Evolutionary conservation across 2,329 filamentous ascomycete species (phyloP).

Genomic region (Aspergillus oerlinghausenensis): DNA sequence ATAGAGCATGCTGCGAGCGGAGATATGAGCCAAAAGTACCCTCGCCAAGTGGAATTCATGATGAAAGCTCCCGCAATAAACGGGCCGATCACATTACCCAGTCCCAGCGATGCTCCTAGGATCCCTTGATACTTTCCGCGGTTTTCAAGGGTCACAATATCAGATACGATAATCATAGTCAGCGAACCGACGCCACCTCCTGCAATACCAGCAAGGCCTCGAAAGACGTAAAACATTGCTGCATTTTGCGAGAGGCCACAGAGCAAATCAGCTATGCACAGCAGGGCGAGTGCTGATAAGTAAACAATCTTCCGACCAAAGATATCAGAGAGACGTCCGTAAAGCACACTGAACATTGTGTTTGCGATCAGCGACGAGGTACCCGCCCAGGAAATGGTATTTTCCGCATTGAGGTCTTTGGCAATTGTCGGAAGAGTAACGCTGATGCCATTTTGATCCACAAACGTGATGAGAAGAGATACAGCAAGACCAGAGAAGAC

Average conservation of each 20-base stretch:
- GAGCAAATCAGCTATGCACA: conserved; percentile 55
- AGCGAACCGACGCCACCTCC: conserved; percentile 58
- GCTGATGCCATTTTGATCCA: conserved; percentile 56
- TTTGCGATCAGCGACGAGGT: conserved; percentile 65
- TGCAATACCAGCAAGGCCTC: conserved; percentile 58
- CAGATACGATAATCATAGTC: conserved; percentile 59
- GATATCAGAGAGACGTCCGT: conserved; percentile 59
- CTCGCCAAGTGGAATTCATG: conserved; percentile 41
- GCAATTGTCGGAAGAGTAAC: conserved; percentile 52
- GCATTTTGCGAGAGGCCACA: conserved; percentile 55
- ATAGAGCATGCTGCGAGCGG: conserved; percentile 48
- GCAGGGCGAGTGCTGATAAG: conserved; percentile 48
- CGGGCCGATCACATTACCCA: conserved; percentile 46
- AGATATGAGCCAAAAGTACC: conserved; percentile 49
- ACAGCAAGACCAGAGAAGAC: conserved; percentile 52
- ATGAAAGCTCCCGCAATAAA: conserved; percentile 46
- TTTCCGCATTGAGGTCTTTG: conserved; percentile 41
- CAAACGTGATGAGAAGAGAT: conserved; percentile 52
- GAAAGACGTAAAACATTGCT: conserved; percentile 58
- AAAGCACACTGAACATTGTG: conserved; percentile 61
- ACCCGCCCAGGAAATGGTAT: conserved; percentile 63
- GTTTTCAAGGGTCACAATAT: conserved; percentile 56
- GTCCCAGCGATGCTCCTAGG: conserved; percentile 40
- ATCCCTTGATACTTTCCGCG: conserved; percentile 54
- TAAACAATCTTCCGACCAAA: conserved; percentile 58